Evolutionary conservation across 345 rosid genomes (phyloP).

Genomic region (Populus davidiana): DNA sequence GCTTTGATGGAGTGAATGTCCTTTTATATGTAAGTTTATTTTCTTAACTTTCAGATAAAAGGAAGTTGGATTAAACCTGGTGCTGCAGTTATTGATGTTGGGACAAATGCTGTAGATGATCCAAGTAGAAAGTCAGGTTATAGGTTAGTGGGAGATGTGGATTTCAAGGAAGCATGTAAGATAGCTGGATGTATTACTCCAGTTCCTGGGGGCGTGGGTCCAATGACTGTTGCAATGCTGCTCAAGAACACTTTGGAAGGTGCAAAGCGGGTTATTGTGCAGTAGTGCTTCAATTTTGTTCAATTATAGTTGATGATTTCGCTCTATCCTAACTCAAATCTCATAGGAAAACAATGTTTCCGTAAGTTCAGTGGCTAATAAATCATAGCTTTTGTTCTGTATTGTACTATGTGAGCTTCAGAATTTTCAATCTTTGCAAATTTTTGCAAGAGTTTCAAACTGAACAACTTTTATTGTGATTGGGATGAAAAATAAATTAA

Average conservation of each 20-base stretch:
- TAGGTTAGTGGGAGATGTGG: conserved; percentile 91
- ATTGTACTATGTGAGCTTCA: no score
- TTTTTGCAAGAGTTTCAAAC: no score
- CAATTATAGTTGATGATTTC: not conserved
- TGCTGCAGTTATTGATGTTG: conserved; percentile 93
- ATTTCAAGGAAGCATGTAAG: conserved; percentile 67
- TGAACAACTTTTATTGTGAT: no score
- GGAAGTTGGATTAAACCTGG: conserved; percentile 95
- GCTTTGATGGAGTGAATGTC: not conserved
- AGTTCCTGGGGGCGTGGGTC: conserved; percentile 97
- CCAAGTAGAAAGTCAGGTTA: conserved; percentile 73
- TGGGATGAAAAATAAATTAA: no score
- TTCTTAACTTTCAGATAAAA: conserved; percentile 52
- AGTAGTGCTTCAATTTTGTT: conserved; percentile 16
- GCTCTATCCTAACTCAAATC: not conserved
- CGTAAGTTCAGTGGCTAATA: not conserved
- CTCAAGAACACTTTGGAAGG: conserved; percentile 79
- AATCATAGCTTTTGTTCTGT: no score
- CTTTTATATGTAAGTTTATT: not conserved
- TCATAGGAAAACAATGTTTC: not conserved
- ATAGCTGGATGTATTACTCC: conserved; percentile 86
- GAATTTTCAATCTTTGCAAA: no score
- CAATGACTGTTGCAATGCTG: conserved; percentile 95
- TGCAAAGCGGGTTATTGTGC: conserved; percentile 60
- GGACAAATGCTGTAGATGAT: conserved; percentile 77